Percentiles rank a stretch among this genome's conserved stretches.
These are phyloP conservation scores for Epichloe baconii DNA, from an alignment of 2,329 filamentous ascomycete species.

Conservation along the genomic window DNA sequence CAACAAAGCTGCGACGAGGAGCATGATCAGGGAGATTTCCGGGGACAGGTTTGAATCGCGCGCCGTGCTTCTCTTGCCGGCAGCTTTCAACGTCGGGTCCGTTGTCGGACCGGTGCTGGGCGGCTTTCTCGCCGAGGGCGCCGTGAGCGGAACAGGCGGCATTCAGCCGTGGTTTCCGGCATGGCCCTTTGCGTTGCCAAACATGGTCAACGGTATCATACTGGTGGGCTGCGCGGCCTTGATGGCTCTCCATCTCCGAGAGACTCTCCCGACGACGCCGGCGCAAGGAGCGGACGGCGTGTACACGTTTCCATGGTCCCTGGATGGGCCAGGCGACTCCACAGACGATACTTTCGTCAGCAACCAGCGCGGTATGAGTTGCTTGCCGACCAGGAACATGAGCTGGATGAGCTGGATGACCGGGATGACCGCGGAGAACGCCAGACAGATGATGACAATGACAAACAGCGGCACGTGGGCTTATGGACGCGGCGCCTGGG, in stretches of 20 bases:
- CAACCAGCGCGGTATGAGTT: conserved; percentile 8
- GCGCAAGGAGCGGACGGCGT: conserved; percentile 26
- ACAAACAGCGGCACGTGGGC: conserved; percentile 34
- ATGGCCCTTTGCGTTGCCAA: conserved; percentile 42
- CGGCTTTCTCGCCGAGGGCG: conserved; percentile 55
- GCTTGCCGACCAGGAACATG: not conserved
- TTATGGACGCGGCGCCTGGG: conserved; percentile 43
- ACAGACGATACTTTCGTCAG: conserved; percentile 13
- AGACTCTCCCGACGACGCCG: conserved; percentile 35
- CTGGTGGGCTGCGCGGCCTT: conserved; percentile 28
- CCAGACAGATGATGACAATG: conserved; percentile 12
- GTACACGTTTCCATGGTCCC: conserved; percentile 11
- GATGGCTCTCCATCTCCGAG: conserved; percentile 38
- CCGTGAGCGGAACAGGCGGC: conserved; percentile 43
- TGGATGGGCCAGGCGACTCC: conserved; percentile 3
- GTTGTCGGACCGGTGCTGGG: conserved; percentile 59
- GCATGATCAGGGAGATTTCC: no score
- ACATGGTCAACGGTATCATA: conserved; percentile 37
- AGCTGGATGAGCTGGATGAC: not conserved
- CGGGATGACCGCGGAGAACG: conserved; percentile 2
- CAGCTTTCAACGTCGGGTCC: conserved; percentile 61
- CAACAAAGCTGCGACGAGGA: not conserved
- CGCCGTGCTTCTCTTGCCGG: conserved; percentile 63
- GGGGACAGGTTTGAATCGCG: no score
- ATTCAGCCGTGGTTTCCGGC: conserved; percentile 29